Base-by-base conservation (phyloP, 345 rosid species). In the Eutrema japonicum region DNA sequence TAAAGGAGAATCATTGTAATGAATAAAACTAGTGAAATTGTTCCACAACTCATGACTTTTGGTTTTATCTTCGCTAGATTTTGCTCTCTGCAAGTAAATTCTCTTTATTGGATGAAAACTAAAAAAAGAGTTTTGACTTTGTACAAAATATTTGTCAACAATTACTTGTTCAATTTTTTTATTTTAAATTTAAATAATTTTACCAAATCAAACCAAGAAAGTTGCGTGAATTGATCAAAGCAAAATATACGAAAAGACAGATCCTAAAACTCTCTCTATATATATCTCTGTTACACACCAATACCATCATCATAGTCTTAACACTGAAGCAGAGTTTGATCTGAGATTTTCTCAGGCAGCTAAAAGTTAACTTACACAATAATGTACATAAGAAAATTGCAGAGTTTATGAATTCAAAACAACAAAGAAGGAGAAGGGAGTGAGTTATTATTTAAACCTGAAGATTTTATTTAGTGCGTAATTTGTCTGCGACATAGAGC, bases 401-500 rank as follows among this genome's bases (percentile, higher is more conserved):
- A 61, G 69, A 76, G 74, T 64, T 47, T 48, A 70, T 8, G 27
- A 56, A 3, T 37, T 18, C 40, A 43, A 27, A 62, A 45, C 36
- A 40, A 60, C 38, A 42, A 16, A 27, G 40, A 36, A 45, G 42
- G 46, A 9, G 26, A 33, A 66, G 30, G 37, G 47, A 37, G 42
- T 55, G 29, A 41, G 7, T 8, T 41, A 33, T 67, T 50, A 37
- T 12, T 74, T 38, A 65, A 40, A 47, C 75, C 57, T n/a, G 60
- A 38, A 41, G 41, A 40, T 12, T 45, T 49, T 73, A 69, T 48
- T 62, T 76, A 46, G 42, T 7, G 69, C 79, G 75, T 56, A 76
- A 64, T 49, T 76, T 76, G 70, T 76, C 75, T 29, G 79, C 79
- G 8, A 76, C 79, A 57, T 76, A 76, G n/a, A 76, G 75, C 79